Evolutionary conservation across 768 basidiomycete species (phyloP), one percentile per base, ranked within the genome.

Genomic region (Macrocybe gigantea): DNA sequence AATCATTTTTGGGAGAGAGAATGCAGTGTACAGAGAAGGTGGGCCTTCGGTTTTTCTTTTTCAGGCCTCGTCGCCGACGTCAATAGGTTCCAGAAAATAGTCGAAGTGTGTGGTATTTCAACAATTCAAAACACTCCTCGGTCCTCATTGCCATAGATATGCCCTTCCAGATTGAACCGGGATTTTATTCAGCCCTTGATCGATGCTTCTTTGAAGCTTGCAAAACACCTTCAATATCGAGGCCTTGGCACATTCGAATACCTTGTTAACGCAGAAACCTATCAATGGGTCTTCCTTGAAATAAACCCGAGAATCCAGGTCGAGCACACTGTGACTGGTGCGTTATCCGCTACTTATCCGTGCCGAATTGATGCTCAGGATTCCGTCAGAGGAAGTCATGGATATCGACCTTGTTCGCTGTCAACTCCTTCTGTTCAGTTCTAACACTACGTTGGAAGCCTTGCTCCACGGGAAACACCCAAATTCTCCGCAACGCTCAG

Each of bases 171-270:
- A 57, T 78, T 93, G 39, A 73, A 82, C 37, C 82, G 88, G 14
- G 74, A 79, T 38, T 67, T 81, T 41, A 76, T 90, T 45, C 75
- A 80, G 56, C 80, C 80, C 11, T 80, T 94, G 52, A 60, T 87
- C 33, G 62, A 67, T 32, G 87, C 90, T 53, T 91, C 92, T 5
- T 75, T 89, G 61, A 91, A 82, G 67, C 76, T 93, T 49, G 88
- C 86, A 42, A 73, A 69, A 55, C 78, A 81, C 35, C 81, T 93
- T 49, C 75, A 78, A 15, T 94, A 94, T 68, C 74, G 82, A 51
- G 90, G 91, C 56, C 87, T 92, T 11, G 90, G 92, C 47, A 93
- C 91, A 12, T 88, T 86, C 38, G 92, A 94, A 68, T 93, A 88
- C 73, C 73, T 94, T 52, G 80, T 93, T 55, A 89, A 93, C 44